Conservation (phyloP, 495 filamentous ascomycete genomes). For the Hyaloscypha bicolor region DNA sequence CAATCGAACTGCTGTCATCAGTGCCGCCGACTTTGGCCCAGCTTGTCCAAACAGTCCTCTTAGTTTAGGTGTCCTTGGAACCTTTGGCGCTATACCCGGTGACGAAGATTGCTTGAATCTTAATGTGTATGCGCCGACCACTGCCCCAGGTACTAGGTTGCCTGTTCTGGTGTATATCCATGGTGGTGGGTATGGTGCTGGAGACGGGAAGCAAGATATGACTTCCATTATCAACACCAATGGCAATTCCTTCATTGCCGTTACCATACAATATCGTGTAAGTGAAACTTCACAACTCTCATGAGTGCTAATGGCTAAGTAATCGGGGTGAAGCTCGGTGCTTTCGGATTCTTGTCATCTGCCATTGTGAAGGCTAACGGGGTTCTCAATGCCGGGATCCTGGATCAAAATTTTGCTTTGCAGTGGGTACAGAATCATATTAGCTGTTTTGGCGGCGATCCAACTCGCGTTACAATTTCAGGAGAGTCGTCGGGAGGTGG, state of each 20-base stretch:
- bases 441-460: constrained; percentile 68
- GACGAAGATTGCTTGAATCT: constrained; percentile 53
- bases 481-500: constrained; percentile 74
- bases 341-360: constrained; percentile 63
- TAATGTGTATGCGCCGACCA: constrained; percentile 42
- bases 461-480: constrained; percentile 63
- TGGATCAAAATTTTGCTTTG: constrained; percentile 68
- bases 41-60: constrained; percentile 5
- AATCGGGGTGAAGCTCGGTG: constrained; percentile 42
- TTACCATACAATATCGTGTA: constrained; percentile 60
- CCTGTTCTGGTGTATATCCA: constrained; percentile 45
- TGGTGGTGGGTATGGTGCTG: constrained; percentile 58
- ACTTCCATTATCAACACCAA: constrained; percentile 44
- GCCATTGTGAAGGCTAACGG: constrained; percentile 47
- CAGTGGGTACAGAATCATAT: constrained; percentile 77
- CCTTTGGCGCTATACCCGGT: constrained; percentile 20
- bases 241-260: constrained; percentile 56
- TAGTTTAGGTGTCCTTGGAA: neutral
- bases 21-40: neutral
- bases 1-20: constrained; percentile 2
- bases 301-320: neutral
- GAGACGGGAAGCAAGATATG: constrained; percentile 47
- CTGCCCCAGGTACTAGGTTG: constrained; percentile 37
- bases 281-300: too few relatives aligned
- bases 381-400: constrained; percentile 62